Evolutionary conservation across 192 early-diverging fungal species (phyloP).

Genomic region (Coemansia sp.): DNA sequence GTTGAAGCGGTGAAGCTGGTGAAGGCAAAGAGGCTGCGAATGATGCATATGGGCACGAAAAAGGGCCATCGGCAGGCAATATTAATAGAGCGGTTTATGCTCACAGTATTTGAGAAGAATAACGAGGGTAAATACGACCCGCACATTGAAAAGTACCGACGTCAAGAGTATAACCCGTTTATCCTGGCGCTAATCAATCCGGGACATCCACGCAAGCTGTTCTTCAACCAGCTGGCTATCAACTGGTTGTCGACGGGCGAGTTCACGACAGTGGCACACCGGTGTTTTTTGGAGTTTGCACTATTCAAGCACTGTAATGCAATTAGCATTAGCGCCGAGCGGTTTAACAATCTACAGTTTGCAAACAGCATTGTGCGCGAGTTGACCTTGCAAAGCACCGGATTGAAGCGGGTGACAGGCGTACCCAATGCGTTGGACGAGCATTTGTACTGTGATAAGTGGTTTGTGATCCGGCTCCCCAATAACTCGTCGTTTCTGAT

Average conservation of each 20-base stretch:
- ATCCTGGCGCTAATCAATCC: slow-evolving; percentile 45
- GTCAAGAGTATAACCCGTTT: slow-evolving; percentile 54
- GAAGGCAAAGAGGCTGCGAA: slow-evolving; percentile 16
- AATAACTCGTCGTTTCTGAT: slow-evolving; percentile 54
- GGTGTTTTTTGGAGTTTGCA: slow-evolving; percentile 52
- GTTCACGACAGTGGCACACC: slow-evolving; percentile 50
- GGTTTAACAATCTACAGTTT: slow-evolving; percentile 50
- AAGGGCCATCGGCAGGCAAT: slow-evolving; percentile 36
- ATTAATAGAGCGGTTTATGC: slow-evolving; percentile 52
- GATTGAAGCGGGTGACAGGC: slow-evolving; percentile 29
- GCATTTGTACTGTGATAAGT: slow-evolving; percentile 52
- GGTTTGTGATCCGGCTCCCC: slow-evolving; percentile 49
- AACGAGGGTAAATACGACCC: slow-evolving; percentile 44
- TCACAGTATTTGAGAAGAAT: slow-evolving; percentile 49
- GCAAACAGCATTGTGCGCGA: slow-evolving; percentile 47
- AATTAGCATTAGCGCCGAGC: slow-evolving; percentile 48
- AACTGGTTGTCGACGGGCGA: slow-evolving; percentile 53
- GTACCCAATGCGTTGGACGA: slow-evolving; percentile 49
- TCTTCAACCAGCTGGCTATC: slow-evolving; percentile 41
- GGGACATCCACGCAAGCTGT: slow-evolving; percentile 42
- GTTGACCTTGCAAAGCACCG: slow-evolving; percentile 25
- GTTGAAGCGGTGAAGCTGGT: slow-evolving; percentile 26
- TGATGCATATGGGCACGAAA: slow-evolving; percentile 26
- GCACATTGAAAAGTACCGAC: slow-evolving; percentile 44
- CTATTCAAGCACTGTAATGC: slow-evolving; percentile 52